These are phyloP conservation scores for Phialophora verrucosa DNA, from an alignment of 2,329 filamentous ascomycete species.

Conservation along the genomic window DNA sequence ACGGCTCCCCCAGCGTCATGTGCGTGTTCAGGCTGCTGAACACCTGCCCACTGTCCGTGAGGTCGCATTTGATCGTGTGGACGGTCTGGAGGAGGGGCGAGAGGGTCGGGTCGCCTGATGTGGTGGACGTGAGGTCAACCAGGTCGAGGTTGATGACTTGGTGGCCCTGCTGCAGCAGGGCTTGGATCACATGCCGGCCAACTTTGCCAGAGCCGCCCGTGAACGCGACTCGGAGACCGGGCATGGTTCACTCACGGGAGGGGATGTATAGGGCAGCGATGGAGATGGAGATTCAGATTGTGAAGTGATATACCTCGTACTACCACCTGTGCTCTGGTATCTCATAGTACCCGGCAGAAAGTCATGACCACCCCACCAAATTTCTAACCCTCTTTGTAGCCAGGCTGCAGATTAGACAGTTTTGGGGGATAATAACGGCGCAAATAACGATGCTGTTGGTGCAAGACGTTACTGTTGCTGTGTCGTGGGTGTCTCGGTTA, in stretches of 20 bases:
- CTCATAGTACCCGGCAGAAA: too few relatives aligned
- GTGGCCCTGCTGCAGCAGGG: conserved; percentile 58
- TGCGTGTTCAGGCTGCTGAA: conserved; percentile 61
- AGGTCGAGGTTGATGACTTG: conserved; percentile 62
- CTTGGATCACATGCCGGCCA: conserved; percentile 59
- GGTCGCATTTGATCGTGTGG: conserved; percentile 61
- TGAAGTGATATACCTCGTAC: not conserved
- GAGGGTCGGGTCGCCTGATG: conserved; percentile 34
- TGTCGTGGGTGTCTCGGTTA: too few relatives aligned
- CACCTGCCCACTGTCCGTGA: conserved; percentile 61
- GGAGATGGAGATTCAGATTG: not conserved
- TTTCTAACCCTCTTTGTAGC: too few relatives aligned
- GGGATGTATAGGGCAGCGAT: not conserved
- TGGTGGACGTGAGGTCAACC: conserved; percentile 43
- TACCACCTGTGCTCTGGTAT: too few relatives aligned
- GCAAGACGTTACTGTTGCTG: too few relatives aligned
- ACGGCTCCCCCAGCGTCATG: conserved; percentile 59
- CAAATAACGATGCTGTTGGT: too few relatives aligned
- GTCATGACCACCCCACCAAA: too few relatives aligned
- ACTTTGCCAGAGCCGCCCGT: conserved; percentile 63
- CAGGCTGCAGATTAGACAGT: too few relatives aligned
- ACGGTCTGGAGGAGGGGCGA: conserved; percentile 44
- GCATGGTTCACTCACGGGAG: conserved; percentile 8
- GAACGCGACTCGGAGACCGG: conserved; percentile 54
- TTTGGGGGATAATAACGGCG: too few relatives aligned